Base-by-base conservation (phyloP, 768 basidiomycete species). In the Leccinum uliginosum region DNA sequence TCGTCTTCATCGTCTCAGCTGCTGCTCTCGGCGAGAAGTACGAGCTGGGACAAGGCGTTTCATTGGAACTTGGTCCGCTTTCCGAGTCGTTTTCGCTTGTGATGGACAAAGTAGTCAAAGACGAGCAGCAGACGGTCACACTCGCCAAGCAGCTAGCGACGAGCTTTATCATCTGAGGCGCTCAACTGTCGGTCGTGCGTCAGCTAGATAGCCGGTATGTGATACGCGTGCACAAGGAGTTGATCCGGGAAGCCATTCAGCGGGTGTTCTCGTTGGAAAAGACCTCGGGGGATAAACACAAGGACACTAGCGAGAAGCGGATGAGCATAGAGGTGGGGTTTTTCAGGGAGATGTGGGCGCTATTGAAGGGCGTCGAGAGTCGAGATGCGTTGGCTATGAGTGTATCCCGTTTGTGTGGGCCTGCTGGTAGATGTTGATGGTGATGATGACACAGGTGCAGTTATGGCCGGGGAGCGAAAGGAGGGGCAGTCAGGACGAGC, bases 71-170 rank as follows among this genome's bases (percentile, higher is more conserved):
- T n/a, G n/a, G n/a, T n/a, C n/a, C n/a, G n/a, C n/a, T n/a, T n/a
- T n/a, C n/a, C n/a, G n/a, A 97, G 95, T 86, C 93, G 3, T 93
- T 89, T 71, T 80, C 80, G 10, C 73, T 91, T n/a, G 83, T 88
- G 55, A 75, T 96, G 54, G 92, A 96, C 51, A 82, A 79, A 6
- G 68, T 85, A 11, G 83, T 84, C 17, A 69, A 74, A 10, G 80
- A 84, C 47, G 91, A 90, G 59, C 79, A 78, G 1, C 84, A 82
- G 46, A 75, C 83, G n/a, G 69, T 89, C 3, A 79, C 84, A 8
- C 80, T 99, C 7, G 83, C 89, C 34, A 94, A 93, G 65, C 75
- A 87, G 3, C 75, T 98, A 14, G 75, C 84, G 0, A 76, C 82
- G 3, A 85, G 84, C 53, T 86, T 95, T 64, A 70, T 91, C 55